Conservation (phyloP, 345 rosid species). For the Lagerstroemia speciosa region DNA sequence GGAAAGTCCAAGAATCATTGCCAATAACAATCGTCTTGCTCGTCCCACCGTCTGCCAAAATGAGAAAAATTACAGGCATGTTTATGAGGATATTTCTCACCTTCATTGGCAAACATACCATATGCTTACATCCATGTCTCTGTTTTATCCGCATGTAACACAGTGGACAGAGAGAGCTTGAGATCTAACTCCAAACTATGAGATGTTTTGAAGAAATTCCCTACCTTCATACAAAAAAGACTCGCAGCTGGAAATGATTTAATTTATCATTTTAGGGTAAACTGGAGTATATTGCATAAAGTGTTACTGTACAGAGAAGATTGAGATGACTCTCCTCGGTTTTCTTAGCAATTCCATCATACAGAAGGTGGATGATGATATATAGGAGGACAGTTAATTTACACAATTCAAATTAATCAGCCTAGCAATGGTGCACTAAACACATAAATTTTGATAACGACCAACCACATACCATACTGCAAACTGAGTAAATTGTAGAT, state of each 20-base stretch:
- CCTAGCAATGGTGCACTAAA: not conserved
- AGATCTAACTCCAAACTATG: too few species aligned
- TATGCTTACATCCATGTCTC: too few species aligned
- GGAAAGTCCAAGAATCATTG: slow-evolving; percentile 76
- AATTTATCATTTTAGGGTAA: not conserved
- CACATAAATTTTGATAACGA: too few species aligned
- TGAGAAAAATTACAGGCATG: not conserved
- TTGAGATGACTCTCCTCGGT: not conserved
- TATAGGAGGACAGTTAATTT: not conserved
- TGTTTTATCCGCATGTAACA: too few species aligned
- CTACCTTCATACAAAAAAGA: not conserved
- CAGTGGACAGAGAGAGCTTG: too few species aligned
- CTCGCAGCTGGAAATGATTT: not conserved
- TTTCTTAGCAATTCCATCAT: not conserved
- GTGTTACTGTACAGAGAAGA: not conserved
- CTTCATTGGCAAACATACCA: too few species aligned
- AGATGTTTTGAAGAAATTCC: too few species aligned
- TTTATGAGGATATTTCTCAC: not conserved
- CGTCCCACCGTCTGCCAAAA: slow-evolving; percentile 72
- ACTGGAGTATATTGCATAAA: not conserved
- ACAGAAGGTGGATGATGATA: too few species aligned
- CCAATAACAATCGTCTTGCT: slow-evolving; percentile 73
- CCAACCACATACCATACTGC: too few species aligned
- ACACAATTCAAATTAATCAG: not conserved
- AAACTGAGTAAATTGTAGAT: too few species aligned